These are phyloP conservation scores for Nemania serpens DNA, from an alignment of 2,329 filamentous ascomycete genomes.

Conservation along the genomic window DNA sequence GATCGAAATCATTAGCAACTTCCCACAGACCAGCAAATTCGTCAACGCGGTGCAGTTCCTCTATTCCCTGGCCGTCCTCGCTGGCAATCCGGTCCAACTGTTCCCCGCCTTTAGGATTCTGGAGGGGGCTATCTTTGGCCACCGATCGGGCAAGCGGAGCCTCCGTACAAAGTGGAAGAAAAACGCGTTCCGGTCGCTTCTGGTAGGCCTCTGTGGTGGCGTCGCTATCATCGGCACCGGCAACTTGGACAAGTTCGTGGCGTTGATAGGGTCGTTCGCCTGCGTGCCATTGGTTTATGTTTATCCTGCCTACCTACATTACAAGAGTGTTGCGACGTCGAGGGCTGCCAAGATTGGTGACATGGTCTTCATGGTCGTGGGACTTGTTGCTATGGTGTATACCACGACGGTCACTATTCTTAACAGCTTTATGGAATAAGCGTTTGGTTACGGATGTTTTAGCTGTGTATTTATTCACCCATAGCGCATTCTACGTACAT, in stretches of 20 bases:
- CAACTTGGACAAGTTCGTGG: conserved; percentile 75
- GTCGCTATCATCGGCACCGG: conserved; percentile 68
- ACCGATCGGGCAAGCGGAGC: conserved; percentile 68
- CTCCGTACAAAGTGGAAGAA: conserved; percentile 75
- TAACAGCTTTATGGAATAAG: conserved; percentile 44
- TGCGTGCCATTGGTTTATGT: conserved; percentile 79
- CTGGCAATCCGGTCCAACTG: conserved; percentile 74
- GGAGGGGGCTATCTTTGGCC: conserved; percentile 70
- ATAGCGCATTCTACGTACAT: neutral
- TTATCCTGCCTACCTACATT: conserved; percentile 74
- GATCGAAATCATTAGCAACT: conserved; percentile 78
- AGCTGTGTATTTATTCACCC: neutral
- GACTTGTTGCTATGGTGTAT: conserved; percentile 70
- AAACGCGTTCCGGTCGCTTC: conserved; percentile 64
- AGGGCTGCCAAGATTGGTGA: conserved; percentile 62
- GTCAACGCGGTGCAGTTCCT: conserved; percentile 78
- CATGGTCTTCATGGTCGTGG: conserved; percentile 64
- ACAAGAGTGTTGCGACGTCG: conserved; percentile 66
- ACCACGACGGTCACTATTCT: conserved; percentile 67
- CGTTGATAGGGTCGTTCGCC: conserved; percentile 73
- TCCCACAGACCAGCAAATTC: conserved; percentile 70
- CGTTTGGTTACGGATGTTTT: neutral
- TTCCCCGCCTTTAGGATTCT: conserved; percentile 76
- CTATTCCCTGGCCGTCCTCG: conserved; percentile 74
- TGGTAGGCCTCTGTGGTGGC: conserved; percentile 63